Base-by-base conservation (phyloP, 805 yeast genomes). In the Ogataea populi-albae region DNA sequence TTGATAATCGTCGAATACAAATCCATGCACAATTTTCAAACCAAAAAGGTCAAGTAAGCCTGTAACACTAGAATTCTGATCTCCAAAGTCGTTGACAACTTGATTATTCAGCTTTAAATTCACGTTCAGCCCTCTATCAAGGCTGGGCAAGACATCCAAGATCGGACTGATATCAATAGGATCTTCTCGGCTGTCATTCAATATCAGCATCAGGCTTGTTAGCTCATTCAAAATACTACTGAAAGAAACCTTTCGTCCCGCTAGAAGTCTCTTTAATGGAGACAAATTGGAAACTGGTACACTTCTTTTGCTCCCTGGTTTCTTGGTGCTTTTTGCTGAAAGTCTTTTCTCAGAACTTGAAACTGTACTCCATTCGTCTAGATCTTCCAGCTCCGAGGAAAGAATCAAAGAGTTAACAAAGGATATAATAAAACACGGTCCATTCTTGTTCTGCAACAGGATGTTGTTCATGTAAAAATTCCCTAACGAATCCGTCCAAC, bases 391-490 rank as follows among this genome's bases (percentile, higher is more conserved):
- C 38, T 71, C 77, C 31, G 57, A 49, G 3, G 77, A 62, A 14
- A 88, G 57, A 5, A 86, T 55, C 11, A 89, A 55, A 0, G 86
- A 73, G 54, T 89, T 89, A 32, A 77, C 70, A 26, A 89, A 61
- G 0, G 96, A 89, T 10, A 89, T 71, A 24, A 89, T 59, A 2
- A 95, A 94, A 54, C 96, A 88, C 0, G 96, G 95, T 0, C 96
- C 96, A 52, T 87, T 86, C 31, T 63, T 67, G 43, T 86, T 85
- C 62, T 88, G 96, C 15, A 86, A 59, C 3, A 89, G 62, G 22
- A 88, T 75, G 26, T 77, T 77, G 38, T 80, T 69, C 45, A 65
- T 51, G 33, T 58, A 60, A 34, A 38, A 50, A 6, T 49, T 42
- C 1, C 48, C 50, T 12, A 23, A 7, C 22, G 47, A 37, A 33